Evolutionary conservation across 257 asterid species (phyloP).

Genomic region (Nicotiana obtusifolia): DNA sequence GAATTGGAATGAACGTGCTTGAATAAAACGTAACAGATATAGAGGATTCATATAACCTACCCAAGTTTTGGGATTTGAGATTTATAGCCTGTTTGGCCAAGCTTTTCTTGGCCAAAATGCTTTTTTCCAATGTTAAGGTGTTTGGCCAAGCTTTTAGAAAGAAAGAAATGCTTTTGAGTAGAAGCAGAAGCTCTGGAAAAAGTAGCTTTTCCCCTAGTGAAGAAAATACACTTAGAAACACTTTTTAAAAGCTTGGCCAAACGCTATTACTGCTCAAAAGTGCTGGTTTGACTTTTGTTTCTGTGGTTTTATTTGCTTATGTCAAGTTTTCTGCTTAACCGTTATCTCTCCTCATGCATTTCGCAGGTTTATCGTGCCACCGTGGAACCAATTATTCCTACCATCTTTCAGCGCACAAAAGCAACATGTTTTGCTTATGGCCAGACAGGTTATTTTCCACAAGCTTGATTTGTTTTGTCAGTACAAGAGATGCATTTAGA

Average conservation of each 20-base stretch:
- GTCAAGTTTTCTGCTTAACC: neutral
- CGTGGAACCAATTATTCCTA: conserved; percentile 97
- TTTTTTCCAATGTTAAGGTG: too few species aligned
- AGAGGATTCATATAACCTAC: neutral
- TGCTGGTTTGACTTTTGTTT: neutral
- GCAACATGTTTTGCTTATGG: conserved; percentile 99
- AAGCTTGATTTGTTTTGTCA: neutral
- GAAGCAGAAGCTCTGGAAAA: too few species aligned
- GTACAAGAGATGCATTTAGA: neutral
- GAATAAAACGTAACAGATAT: neutral
- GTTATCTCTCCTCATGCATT: conserved; percentile 14
- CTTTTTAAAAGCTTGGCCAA: too few species aligned
- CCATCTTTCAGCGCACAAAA: conserved; percentile 92
- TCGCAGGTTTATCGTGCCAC: conserved; percentile 83
- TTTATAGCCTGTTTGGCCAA: too few species aligned
- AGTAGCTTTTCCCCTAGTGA: too few species aligned
- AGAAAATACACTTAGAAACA: too few species aligned
- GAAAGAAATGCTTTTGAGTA: too few species aligned
- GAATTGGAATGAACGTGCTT: neutral
- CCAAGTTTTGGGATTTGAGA: neutral
- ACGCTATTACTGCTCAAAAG: too few species aligned
- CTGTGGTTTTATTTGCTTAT: neutral
- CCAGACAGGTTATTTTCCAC: conserved; percentile 68
- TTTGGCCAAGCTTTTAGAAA: too few species aligned
- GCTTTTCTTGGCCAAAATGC: too few species aligned